These are phyloP conservation scores for Boletus sp. DNA, from an alignment of 768 basidiomycete genomes.

Conservation along the genomic window DNA sequence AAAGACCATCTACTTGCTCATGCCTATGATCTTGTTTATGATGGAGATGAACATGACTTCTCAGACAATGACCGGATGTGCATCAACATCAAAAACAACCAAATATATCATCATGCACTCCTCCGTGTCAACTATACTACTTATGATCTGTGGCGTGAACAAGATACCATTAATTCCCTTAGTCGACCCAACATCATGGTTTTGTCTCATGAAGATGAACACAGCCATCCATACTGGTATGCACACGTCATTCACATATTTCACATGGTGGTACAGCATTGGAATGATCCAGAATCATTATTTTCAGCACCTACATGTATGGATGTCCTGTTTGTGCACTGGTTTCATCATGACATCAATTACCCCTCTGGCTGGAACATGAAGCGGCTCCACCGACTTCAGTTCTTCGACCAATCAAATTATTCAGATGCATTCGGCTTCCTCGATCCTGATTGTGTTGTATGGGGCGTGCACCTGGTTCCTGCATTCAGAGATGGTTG, in stretches of 20 bases:
- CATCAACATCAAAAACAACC: constrained; percentile 19
- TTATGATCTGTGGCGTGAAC: constrained; percentile 23
- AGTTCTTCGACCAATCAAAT: constrained; percentile 34
- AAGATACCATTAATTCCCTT: constrained; percentile 39
- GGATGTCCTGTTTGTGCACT: constrained; percentile 43
- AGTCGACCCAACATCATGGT: constrained; percentile 36
- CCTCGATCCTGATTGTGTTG: constrained; percentile 39
- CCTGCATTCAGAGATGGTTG: constrained; percentile 33
- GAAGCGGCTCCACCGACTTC: too few species aligned
- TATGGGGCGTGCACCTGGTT: constrained; percentile 41
- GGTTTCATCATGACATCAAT: constrained; percentile 35
- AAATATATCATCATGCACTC: constrained; percentile 24
- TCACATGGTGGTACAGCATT: constrained; percentile 11
- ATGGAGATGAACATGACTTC: constrained; percentile 26
- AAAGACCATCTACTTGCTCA: neutral
- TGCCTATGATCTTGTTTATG: neutral
- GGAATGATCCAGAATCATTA: too few species aligned
- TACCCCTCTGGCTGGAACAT: too few species aligned
- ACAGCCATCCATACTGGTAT: constrained; percentile 40
- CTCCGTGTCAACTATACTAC: constrained; percentile 17
- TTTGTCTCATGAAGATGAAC: constrained; percentile 20
- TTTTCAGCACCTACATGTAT: too few species aligned
- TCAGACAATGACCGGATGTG: constrained; percentile 17
- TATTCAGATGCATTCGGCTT: constrained; percentile 39
- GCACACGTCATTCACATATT: constrained; percentile 3